Percentiles rank a stretch among this genome's conserved stretches.
Conservation (phyloP, 352 stramenopile species). For the Globisporangium ultimum region DNA sequence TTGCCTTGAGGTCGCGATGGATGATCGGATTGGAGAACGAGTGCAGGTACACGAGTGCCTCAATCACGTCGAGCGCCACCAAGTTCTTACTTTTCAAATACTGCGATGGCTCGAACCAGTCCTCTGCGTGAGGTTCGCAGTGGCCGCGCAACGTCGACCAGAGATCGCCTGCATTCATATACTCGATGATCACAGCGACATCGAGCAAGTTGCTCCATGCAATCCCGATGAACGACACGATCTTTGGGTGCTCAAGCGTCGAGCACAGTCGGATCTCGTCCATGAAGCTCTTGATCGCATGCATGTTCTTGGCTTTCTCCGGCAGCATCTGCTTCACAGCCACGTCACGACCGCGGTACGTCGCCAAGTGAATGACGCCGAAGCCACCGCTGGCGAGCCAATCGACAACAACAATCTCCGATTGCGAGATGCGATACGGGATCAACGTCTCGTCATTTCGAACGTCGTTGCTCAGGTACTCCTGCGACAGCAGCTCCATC, state of each 20-base stretch:
- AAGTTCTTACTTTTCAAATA: conserved; percentile 29
- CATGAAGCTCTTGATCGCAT: conserved; percentile 38
- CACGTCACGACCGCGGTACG: conserved; percentile 25
- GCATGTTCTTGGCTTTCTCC: conserved; percentile 19
- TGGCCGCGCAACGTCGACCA: conserved; percentile 20
- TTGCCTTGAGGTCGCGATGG: conserved; percentile 46
- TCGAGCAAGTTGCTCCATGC: conserved; percentile 48
- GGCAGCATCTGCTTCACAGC: conserved; percentile 44
- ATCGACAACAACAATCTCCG: conserved; percentile 40
- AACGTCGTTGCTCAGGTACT: conserved; percentile 57
- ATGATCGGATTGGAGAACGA: conserved; percentile 50
- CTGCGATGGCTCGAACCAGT: conserved; percentile 1
- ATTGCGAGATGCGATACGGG: conserved; percentile 39
- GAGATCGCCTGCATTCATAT: conserved; percentile 45
- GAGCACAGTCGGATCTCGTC: conserved; percentile 65
- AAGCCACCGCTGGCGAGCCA: conserved; percentile 54
- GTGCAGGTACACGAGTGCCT: conserved; percentile 47
- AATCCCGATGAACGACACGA: conserved; percentile 47
- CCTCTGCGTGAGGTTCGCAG: conserved; percentile 7
- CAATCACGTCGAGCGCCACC: conserved; percentile 39
- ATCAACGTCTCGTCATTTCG: conserved; percentile 59
- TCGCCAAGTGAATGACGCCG: conserved; percentile 52
- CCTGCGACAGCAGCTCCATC: conserved; percentile 12
- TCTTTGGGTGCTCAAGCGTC: conserved; percentile 46
- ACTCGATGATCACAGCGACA: conserved; percentile 43